phyloP scores from a whole-genome alignment of 108 stramenopile species.

The Discostella pseudostelligera region DNA sequence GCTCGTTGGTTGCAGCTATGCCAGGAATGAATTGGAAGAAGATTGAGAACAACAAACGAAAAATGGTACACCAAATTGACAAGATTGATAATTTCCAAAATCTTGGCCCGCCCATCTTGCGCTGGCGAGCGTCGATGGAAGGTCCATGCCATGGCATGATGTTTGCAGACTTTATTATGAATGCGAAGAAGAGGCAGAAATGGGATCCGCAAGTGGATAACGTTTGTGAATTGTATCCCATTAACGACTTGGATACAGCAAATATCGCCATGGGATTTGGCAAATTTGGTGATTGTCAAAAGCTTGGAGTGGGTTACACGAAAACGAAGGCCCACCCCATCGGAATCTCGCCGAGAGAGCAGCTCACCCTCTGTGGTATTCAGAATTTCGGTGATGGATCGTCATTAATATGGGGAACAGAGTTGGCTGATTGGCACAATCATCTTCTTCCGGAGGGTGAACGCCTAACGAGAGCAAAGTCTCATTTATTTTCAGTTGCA shows the following conservation, averaged over 20 bases:
- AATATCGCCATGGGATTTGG: constrained; percentile 73
- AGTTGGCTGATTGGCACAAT: constrained; percentile 71
- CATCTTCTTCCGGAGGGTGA: constrained; percentile 58
- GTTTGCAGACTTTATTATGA: constrained; percentile 71
- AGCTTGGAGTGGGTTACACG: constrained; percentile 67
- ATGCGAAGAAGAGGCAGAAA: constrained; percentile 49
- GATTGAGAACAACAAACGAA: constrained; percentile 46
- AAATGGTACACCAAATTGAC: constrained; percentile 53
- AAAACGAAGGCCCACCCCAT: constrained; percentile 54
- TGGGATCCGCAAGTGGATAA: constrained; percentile 69
- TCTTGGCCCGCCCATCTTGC: constrained; percentile 52
- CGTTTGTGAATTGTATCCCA: constrained; percentile 60
- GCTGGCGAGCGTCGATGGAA: constrained; percentile 56
- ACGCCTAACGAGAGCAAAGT: constrained; percentile 59
- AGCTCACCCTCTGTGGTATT: constrained; percentile 72
- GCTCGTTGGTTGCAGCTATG: constrained; percentile 28
- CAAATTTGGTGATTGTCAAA: constrained; percentile 58
- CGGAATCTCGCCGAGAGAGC: constrained; percentile 59
- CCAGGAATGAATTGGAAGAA: constrained; percentile 56
- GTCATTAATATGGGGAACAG: constrained; percentile 72
- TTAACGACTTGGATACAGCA: constrained; percentile 62
- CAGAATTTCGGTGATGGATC: constrained; percentile 62
- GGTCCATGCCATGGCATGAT: constrained; percentile 58
- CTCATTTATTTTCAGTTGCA: constrained; percentile 61
- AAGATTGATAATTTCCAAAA: constrained; percentile 73